phyloP scores from a whole-genome alignment of 768 basidiomycete genomes.

The Collybiopsis luxurians region DNA sequence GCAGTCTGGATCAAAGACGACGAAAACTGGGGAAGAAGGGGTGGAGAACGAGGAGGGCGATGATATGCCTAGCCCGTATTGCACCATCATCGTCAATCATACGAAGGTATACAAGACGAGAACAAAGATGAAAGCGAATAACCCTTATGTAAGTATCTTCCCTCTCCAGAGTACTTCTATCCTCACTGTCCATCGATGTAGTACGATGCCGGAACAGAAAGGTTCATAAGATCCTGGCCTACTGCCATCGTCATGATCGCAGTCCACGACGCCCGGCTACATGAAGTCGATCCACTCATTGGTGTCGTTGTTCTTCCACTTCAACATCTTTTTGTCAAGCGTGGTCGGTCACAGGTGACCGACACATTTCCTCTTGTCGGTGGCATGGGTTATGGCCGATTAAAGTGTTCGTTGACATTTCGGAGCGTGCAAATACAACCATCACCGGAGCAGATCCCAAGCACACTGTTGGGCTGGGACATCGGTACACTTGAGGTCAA shows the following conservation, averaged over 20 bases:
- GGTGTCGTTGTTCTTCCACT: conserved; percentile 64
- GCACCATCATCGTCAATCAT: conserved; percentile 44
- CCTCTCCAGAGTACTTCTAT: background rate
- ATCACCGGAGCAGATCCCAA: conserved; percentile 40
- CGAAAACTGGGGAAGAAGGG: conserved; percentile 57
- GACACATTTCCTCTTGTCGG: conserved; percentile 64
- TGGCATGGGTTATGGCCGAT: conserved; percentile 65
- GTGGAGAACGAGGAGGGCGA: conserved; percentile 51
- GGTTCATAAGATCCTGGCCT: conserved; percentile 63
- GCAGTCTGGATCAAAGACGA: conserved; percentile 50
- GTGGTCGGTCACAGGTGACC: conserved; percentile 49
- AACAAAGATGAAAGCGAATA: conserved; percentile 42
- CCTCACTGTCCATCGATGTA: conserved; percentile 11
- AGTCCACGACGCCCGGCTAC: conserved; percentile 56
- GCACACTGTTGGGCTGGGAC: conserved; percentile 50
- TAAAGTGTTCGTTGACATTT: conserved; percentile 66
- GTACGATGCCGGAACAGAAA: conserved; percentile 67
- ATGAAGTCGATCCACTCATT: conserved; percentile 65
- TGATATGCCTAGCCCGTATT: conserved; percentile 67
- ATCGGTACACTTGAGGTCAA: conserved; percentile 61
- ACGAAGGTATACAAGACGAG: conserved; percentile 42
- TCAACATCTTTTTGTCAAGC: conserved; percentile 37
- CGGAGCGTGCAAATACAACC: conserved; percentile 60
- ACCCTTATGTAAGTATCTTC: conserved; percentile 38
- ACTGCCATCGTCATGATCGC: conserved; percentile 60